Percentiles rank a stretch among this genome's conserved stretches.
Evolutionary conservation across 1,284 basidiomycete species (phyloP).

Genomic region (Ceratobasidium sp.): DNA sequence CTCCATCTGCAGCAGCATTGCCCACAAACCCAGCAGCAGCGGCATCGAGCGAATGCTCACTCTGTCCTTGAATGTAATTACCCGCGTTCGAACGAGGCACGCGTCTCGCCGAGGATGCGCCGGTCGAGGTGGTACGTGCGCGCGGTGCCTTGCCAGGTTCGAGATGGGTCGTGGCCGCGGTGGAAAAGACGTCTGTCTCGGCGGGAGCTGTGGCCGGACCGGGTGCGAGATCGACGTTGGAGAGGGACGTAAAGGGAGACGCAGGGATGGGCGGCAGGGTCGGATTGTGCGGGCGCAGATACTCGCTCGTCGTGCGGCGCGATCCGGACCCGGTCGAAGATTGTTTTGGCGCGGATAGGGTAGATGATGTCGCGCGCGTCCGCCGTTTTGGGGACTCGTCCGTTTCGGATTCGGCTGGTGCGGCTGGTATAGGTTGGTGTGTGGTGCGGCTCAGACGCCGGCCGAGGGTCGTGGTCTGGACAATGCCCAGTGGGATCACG

Average conservation of each 20-base stretch:
- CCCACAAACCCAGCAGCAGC: constrained; percentile 22
- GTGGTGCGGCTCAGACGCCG: constrained; percentile 66
- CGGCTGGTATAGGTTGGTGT: constrained; percentile 11
- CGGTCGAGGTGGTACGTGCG: constrained; percentile 36
- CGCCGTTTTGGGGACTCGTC: constrained; percentile 6
- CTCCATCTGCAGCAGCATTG: no score
- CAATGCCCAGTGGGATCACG: constrained; percentile 89
- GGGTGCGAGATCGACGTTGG: constrained; percentile 36
- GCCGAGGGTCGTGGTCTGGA: constrained; percentile 81
- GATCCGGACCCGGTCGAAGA: background rate
- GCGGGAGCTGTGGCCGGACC: constrained; percentile 14
- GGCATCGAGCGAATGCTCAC: constrained; percentile 38
- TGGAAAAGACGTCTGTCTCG: constrained; percentile 18
- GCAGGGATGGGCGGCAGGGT: constrained; percentile 42
- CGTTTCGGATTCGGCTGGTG: background rate
- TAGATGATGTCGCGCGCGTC: constrained; percentile 14
- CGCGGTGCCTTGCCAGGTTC: constrained; percentile 30
- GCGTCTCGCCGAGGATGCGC: constrained; percentile 20
- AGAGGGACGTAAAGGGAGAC: constrained; percentile 45
- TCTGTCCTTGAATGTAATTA: constrained; percentile 36
- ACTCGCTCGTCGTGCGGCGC: constrained; percentile 43
- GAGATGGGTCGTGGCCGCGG: background rate
- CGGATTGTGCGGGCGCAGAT: constrained; percentile 38
- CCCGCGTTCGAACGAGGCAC: constrained; percentile 19
- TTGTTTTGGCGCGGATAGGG: constrained; percentile 43